Conservation (phyloP, 169 alveolate genomes). For the Plasmodium vinckei region DNA sequence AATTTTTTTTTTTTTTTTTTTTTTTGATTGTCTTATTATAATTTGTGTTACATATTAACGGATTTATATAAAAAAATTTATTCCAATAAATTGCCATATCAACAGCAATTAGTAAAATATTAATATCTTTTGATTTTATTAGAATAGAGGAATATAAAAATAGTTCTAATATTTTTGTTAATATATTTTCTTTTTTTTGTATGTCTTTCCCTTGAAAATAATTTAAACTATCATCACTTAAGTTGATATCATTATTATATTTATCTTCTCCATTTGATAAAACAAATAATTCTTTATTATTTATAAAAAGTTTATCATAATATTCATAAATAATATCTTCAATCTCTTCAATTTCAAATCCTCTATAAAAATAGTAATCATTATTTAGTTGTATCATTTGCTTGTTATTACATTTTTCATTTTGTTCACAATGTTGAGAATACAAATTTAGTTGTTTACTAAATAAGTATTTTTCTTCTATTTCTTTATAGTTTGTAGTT, state of each 20-base stretch:
- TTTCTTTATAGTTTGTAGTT: constrained; percentile 33
- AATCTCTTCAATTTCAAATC: constrained; percentile 49
- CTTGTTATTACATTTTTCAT: not conserved
- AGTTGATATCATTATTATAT: not conserved
- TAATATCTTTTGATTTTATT: constrained; percentile 37
- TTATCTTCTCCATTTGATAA: not conserved
- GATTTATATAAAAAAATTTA: constrained; percentile 29
- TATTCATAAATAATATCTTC: constrained; percentile 6
- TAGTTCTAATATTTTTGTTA: constrained; percentile 30
- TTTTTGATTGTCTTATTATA: not conserved
- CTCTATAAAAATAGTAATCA: constrained; percentile 55
- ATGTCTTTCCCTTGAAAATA: constrained; percentile 8
- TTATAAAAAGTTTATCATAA: constrained; percentile 26
- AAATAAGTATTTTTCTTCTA: constrained; percentile 4
- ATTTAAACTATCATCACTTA: constrained; percentile 2
- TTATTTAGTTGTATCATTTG: constrained; percentile 1
- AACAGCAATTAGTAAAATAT: constrained; percentile 32
- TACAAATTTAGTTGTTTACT: not conserved
- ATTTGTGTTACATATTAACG: not conserved
- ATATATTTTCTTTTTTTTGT: constrained; percentile 6
- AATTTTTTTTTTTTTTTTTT: constrained; percentile 4
- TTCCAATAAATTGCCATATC: constrained; percentile 62
- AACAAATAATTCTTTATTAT: not conserved
- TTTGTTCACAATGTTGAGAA: too few relatives aligned
- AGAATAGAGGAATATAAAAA: constrained; percentile 31